A percentile compares a stretch with the other conserved stretches of the same genome.
phyloP scores from a whole-genome alignment of 257 asterid genomes.

The Knoxia roxburghii region DNA sequence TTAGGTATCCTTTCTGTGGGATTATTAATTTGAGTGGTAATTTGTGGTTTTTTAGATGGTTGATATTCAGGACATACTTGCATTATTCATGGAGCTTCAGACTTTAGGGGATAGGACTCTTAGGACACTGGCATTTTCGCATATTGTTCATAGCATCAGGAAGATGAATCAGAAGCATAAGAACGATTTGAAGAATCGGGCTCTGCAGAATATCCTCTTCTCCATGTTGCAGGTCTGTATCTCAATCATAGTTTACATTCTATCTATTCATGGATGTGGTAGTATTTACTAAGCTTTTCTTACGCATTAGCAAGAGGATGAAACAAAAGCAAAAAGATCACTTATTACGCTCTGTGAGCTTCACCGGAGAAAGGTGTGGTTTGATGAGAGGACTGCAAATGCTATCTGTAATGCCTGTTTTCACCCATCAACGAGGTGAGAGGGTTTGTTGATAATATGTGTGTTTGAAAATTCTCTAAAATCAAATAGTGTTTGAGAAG shows the following conservation, averaged over 20 bases:
- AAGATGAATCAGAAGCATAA: conserved; percentile 89
- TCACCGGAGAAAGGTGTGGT: conserved; percentile 85
- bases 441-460: neutral
- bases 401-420: conserved; percentile 88
- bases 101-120: conserved; percentile 62
- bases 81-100: conserved; percentile 88
- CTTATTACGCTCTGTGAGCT: conserved; percentile 72
- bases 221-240: conserved; percentile 71
- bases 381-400: conserved; percentile 86
- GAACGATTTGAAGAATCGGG: conserved; percentile 69
- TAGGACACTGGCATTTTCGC: conserved; percentile 62
- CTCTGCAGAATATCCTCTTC: conserved; percentile 70
- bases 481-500: neutral
- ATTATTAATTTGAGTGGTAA: neutral
- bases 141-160: conserved; percentile 57
- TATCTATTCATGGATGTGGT: conserved; percentile 4
- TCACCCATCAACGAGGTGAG: conserved; percentile 67
- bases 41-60: conserved; percentile 34
- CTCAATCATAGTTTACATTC: conserved; percentile 5
- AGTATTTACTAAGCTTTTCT: conserved; percentile 12
- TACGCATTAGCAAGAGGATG: conserved; percentile 76
- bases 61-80: conserved; percentile 59
- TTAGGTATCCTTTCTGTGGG: neutral
- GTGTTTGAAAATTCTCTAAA: neutral
- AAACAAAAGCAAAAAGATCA: conserved; percentile 71